Evolutionary conservation across 371 early-diverging fungal genomes (phyloP).

Genomic region (Apophysomyces sp.): DNA sequence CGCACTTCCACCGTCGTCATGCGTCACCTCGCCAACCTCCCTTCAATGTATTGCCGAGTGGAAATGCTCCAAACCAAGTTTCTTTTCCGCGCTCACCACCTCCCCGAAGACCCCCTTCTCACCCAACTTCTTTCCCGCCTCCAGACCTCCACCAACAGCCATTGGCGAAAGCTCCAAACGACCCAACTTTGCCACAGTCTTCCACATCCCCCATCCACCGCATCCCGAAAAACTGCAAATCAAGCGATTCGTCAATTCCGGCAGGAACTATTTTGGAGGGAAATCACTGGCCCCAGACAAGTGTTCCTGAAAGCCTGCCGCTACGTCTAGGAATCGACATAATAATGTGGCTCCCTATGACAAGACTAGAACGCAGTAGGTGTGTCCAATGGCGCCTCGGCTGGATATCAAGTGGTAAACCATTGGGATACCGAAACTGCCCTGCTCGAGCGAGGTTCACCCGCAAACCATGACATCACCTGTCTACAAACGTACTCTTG

Average conservation of each 20-base stretch:
- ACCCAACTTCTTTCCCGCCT: not conserved
- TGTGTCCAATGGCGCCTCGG: no score
- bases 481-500: no score
- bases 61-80: constrained; percentile 3
- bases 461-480: no score
- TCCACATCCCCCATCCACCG: not conserved
- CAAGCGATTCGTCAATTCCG: not conserved
- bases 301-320: no score
- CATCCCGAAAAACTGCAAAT: not conserved
- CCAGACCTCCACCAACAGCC: not conserved
- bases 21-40: constrained; percentile 8
- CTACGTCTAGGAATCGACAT: no score
- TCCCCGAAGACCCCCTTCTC: constrained; percentile 6
- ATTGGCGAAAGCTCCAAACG: not conserved
- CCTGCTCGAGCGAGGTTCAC: no score
- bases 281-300: no score
- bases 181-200: not conserved
- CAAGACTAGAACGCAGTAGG: no score
- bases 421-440: no score
- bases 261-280: not conserved
- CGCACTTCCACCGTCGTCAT: constrained; percentile 3
- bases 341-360: no score
- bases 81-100: not conserved
- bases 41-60: not conserved
- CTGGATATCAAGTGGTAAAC: no score